Base-by-base conservation (phyloP, 352 stramenopile species). In the Globisporangium ultimum region DNA sequence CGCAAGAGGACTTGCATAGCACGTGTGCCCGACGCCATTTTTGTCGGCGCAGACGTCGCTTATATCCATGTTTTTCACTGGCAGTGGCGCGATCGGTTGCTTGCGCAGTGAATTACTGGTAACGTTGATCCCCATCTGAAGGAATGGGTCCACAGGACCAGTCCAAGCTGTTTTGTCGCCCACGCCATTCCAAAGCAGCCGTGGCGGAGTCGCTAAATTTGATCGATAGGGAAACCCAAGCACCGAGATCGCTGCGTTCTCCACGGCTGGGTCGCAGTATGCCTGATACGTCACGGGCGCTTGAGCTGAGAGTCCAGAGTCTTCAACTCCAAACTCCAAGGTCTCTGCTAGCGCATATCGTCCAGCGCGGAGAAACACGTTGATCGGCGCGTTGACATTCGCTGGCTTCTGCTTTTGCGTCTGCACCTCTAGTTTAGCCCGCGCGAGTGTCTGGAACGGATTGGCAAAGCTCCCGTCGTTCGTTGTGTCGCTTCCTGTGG, bases 121-220 rank as follows among this genome's bases (percentile, higher is more conserved):
- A 18, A 61, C 46, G 45, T 90, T 75, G 51, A 90, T 57, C 13
- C 64, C 61, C 69, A 92, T 78, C 49, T 88, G 67, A 0, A 69
- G 46, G 40, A 92, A 88, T 15, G 83, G 78, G 52, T 92, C 73
- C 8, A 70, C 67, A 0, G 83, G 83, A 1, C 78, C 83, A 4
- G 22, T 50, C 83, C 83, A 90, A 3, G 53, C 38, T 0, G 49
- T 38, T 7, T 66, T 46, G 32, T 87, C 43, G 2, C 74, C 76
- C 5, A 90, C 72, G 12, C 83, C 83, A 63, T 90, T 92, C 83
- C 83, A 92, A 38, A 84, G 60, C 12, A 67, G 60, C 5, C 83
- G 67, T 14, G 76, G 78, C 8, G 74, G 71, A 11, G 68, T 70
- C 5, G 59, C n/a, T 28, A 68, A 34, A 2, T 72, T 56, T 21